Evolutionary conservation across 2,329 filamentous ascomycete genomes (phyloP), one percentile per base, ranked within the genome.

Genomic region (Monilinia polystroma): DNA sequence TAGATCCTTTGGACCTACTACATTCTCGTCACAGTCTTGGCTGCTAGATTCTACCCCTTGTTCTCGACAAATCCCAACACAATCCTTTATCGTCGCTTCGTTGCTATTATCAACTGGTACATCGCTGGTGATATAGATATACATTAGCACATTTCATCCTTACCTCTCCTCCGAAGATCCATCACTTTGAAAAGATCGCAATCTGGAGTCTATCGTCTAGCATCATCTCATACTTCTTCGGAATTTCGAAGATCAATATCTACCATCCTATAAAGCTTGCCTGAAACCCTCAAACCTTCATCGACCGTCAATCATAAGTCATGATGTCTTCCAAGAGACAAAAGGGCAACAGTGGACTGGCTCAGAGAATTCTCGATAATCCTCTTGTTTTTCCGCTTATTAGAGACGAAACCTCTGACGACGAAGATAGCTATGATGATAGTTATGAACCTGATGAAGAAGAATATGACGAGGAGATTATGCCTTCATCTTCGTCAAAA

Each of bases 391-490:
- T 12, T 26, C 4, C 18, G 23, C n/a, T 14, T 26, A 38, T 14
- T 26, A 18, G n/a, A n/a, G 32, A 51, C 5, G 32, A 20, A 0
- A 51, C 20, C 23, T 23, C 29, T 23, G 32, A 23, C 5, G 53
- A 55, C 38, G 53, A 23, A 3, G 53, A 55, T 12, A 55, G n/a
- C 20, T 55, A 55, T 55, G 57, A 49, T 2, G 54, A 57, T 18
- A 26, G n/a, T 7, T 23, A 26, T 43, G 14, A 49, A 4, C 20
- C 45, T 51, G n/a, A 38, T 1, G 29, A 23, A 14, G 29, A 60
- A 10, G 26, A 23, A 18, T 29, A 26, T 12, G n/a, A 32, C 3
- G 45, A 60, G 7, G 45, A 23, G 8, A 3, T 12, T 14, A 7
- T 8, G n/a, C 20, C 29, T 38, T 26, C 58, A 35, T 51, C 45